phyloP scores from a whole-genome alignment of 139 green algal species.

The Parachlorella kessleri region DNA sequence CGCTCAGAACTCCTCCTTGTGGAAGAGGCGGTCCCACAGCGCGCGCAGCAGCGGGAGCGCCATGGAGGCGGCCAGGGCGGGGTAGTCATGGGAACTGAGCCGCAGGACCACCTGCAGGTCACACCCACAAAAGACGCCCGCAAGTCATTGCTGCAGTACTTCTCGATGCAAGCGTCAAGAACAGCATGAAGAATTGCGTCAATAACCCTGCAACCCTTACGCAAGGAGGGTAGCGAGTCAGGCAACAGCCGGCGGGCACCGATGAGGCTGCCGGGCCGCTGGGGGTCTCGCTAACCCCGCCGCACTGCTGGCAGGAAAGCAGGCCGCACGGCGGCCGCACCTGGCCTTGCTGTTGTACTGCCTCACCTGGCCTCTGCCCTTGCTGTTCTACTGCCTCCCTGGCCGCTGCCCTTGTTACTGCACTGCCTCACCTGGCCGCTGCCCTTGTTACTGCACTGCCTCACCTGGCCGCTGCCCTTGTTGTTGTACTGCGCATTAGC shows the following conservation, averaged over 20 bases:
- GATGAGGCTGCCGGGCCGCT: too few relatives aligned
- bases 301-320: too few relatives aligned
- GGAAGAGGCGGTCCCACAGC: conserved; percentile 25
- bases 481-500: conserved; percentile 40
- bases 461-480: conserved; percentile 37
- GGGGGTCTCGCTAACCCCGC: too few relatives aligned
- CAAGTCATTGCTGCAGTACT: too few relatives aligned
- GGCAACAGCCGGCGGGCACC: too few relatives aligned
- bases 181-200: too few relatives aligned
- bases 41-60: conserved; percentile 30
- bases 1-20: conserved; percentile 27
- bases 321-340: too few relatives aligned
- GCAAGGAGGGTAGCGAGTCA: too few relatives aligned
- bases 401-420: background rate
- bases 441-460: conserved; percentile 29
- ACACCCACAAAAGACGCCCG: too few relatives aligned
- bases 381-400: background rate
- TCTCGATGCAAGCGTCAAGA: too few relatives aligned
- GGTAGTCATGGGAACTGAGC: conserved; percentile 44
- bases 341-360: too few relatives aligned
- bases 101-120: conserved; percentile 16
- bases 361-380: background rate
- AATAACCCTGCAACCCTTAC: too few relatives aligned
- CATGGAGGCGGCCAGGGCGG: conserved; percentile 31
- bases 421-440: background rate